phyloP scores from a whole-genome alignment of 106 monocot genomes.

The Amphibolis antarctica region DNA sequence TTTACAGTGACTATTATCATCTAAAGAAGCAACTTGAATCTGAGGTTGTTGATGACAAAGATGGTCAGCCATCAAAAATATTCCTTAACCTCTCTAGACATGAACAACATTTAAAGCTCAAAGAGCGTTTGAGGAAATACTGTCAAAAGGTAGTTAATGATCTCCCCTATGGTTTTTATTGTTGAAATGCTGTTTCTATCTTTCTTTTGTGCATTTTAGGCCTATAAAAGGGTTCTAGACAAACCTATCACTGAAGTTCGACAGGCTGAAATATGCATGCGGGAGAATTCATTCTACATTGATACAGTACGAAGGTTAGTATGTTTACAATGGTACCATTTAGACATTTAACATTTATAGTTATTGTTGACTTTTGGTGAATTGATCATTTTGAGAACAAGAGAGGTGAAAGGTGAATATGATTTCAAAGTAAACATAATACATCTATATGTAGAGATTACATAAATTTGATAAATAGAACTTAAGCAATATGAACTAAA shows the following conservation, averaged over 20 bases:
- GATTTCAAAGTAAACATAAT: too few relatives aligned
- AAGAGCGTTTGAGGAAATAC: conserved; percentile 86
- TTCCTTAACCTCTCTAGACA: conserved; percentile 73
- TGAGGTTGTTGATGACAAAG: conserved; percentile 49
- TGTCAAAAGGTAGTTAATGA: conserved; percentile 68
- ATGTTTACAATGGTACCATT: background rate
- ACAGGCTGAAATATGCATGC: conserved; percentile 99
- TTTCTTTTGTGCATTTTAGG: conserved; percentile 27
- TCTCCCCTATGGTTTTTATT: background rate
- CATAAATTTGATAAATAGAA: too few relatives aligned
- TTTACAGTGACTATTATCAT: conserved; percentile 83
- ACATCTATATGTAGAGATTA: too few relatives aligned
- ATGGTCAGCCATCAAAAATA: conserved; percentile 29
- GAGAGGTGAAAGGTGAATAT: too few relatives aligned
- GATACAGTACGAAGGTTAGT: conserved; percentile 89
- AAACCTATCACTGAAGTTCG: conserved; percentile 83
- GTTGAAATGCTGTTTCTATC: background rate
- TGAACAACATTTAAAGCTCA: conserved; percentile 70
- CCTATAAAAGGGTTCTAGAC: conserved; percentile 91
- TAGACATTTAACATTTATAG: background rate
- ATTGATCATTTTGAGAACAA: too few relatives aligned
- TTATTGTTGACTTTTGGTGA: too few relatives aligned
- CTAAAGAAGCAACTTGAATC: conserved; percentile 92
- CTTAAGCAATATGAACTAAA: too few relatives aligned
- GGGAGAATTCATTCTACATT: conserved; percentile 97